Percentiles rank a stretch among this genome's conserved stretches.
These are phyloP conservation scores for Pachyrhizus erosus DNA, from an alignment of 306 rosid species.

Conservation along the genomic window DNA sequence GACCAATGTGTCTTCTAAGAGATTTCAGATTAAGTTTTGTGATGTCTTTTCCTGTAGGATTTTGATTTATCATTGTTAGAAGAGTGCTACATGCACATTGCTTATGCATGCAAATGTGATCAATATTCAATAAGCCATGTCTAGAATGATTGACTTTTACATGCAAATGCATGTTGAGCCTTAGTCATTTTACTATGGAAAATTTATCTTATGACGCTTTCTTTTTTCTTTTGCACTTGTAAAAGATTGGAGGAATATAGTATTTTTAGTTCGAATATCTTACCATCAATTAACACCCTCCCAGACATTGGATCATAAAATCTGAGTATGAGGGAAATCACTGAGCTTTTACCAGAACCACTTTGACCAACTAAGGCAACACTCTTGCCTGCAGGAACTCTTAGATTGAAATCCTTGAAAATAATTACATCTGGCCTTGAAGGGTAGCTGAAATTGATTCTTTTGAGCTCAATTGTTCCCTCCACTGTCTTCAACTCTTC, in stretches of 20 bases:
- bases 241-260: not conserved
- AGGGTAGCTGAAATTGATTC: slow-evolving; percentile 82
- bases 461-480: slow-evolving; percentile 84
- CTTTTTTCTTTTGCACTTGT: not conserved
- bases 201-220: not conserved
- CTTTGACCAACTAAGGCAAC: slow-evolving; percentile 94
- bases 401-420: slow-evolving; percentile 82
- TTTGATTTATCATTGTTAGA: slow-evolving; percentile 35
- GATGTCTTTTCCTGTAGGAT: slow-evolving; percentile 81
- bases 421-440: slow-evolving; percentile 86
- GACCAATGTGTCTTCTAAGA: slow-evolving; percentile 82
- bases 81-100: not conserved
- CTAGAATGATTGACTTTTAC: not conserved
- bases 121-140: not conserved
- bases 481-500: slow-evolving; percentile 78
- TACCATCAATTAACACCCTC: slow-evolving; percentile 90
- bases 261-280: slow-evolving; percentile 38
- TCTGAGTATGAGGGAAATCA: slow-evolving; percentile 82
- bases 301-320: slow-evolving; percentile 88
- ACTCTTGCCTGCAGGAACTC: slow-evolving; percentile 76
- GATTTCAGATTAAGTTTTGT: slow-evolving; percentile 76
- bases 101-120: not conserved
- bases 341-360: slow-evolving; percentile 99
- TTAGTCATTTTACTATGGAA: slow-evolving; percentile 12
- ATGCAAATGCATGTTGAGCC: slow-evolving; percentile 4